phyloP scores from a whole-genome alignment of 192 early-diverging fungal genomes.

The Coemansia sp. region DNA sequence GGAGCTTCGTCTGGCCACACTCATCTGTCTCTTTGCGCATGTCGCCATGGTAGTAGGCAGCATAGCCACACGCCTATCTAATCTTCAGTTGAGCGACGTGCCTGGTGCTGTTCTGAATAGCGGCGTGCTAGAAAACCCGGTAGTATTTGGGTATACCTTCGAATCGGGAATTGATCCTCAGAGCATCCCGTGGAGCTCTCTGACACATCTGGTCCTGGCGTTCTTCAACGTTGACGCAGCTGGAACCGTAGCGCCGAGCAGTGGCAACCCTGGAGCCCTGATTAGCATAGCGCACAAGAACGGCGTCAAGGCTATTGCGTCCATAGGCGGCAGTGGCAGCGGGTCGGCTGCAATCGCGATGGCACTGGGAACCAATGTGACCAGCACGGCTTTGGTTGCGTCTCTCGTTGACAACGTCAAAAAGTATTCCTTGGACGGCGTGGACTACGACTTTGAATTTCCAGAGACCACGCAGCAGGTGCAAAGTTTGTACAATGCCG shows the following conservation, averaged over 20 bases:
- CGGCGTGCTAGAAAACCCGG: slow-evolving; percentile 33
- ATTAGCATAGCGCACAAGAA: slow-evolving; percentile 40
- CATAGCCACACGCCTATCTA: slow-evolving; percentile 8
- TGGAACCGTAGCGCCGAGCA: slow-evolving; percentile 22
- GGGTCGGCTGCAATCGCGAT: slow-evolving; percentile 63
- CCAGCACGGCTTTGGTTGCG: slow-evolving; percentile 37
- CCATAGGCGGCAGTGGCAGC: slow-evolving; percentile 71
- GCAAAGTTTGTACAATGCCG: slow-evolving; percentile 59
- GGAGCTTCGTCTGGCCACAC: neutral
- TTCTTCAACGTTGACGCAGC: slow-evolving; percentile 50
- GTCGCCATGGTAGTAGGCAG: neutral
- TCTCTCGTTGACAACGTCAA: slow-evolving; percentile 48
- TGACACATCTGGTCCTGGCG: slow-evolving; percentile 66
- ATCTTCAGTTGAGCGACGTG: slow-evolving; percentile 18
- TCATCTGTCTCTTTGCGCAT: neutral
- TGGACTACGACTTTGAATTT: slow-evolving; percentile 69
- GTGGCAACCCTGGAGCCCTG: slow-evolving; percentile 14
- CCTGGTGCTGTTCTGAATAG: slow-evolving; percentile 27
- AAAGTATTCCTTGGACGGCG: slow-evolving; percentile 60
- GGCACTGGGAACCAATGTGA: slow-evolving; percentile 45
- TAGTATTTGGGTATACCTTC: slow-evolving; percentile 49
- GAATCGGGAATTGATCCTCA: slow-evolving; percentile 23
- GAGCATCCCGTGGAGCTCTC: slow-evolving; percentile 53
- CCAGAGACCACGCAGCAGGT: slow-evolving; percentile 62
- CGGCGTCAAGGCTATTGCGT: slow-evolving; percentile 62